Base-by-base conservation (phyloP, 202 grass and related monocot genomes). In the Hordeum pubiflorum region DNA sequence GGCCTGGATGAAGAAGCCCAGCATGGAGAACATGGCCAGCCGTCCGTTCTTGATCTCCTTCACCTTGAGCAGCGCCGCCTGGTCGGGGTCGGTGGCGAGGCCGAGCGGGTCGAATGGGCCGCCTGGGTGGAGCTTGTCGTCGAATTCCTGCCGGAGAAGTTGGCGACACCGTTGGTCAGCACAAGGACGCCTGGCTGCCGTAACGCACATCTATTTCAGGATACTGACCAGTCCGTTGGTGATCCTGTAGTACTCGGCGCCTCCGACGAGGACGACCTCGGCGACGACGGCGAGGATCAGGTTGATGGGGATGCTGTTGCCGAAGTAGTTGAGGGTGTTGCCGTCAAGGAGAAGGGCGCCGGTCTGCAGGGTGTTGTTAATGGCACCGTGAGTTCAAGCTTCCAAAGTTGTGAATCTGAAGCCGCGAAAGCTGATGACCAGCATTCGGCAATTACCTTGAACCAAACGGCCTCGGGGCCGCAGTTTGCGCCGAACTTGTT, bases 11-110 rank as follows among this genome's bases (percentile, higher is more conserved):
- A 95, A 99, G 96, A 99, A 99, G 0, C 88, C 96, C 2, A 99
- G 62, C 96, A 99, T 99, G 31, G 92, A 76, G 76, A 99, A 96
- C 96, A 98, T 98, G 84, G 96, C 96, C 4, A 98, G 80, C 69
- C 96, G 71, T 2, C 96, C 96, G 20, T 98, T 98, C 92, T 98
- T 98, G 86, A 98, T 98, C 85, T 98, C 96, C 88, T 98, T 98
- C 75, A 98, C 96, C 77, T 99, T 99, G 64, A 99, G 91, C 50
- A 99, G 46, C 8, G 96, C 96, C 2, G 92, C 92, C 81, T 99
- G 96, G 87, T 96, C 96, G 3, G 96, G 96, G 86, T 99, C 92
- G 59, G 76, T 88, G 18, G 92, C 96, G 0, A 99, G 75, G 32
- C 92, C 96, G 27, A 93, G 78, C 0, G 96, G 96, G 87, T 99